Evolutionary conservation across 495 filamentous ascomycete species (phyloP), one percentile per base, ranked within the genome.

Genomic region (Thozetella sp.): DNA sequence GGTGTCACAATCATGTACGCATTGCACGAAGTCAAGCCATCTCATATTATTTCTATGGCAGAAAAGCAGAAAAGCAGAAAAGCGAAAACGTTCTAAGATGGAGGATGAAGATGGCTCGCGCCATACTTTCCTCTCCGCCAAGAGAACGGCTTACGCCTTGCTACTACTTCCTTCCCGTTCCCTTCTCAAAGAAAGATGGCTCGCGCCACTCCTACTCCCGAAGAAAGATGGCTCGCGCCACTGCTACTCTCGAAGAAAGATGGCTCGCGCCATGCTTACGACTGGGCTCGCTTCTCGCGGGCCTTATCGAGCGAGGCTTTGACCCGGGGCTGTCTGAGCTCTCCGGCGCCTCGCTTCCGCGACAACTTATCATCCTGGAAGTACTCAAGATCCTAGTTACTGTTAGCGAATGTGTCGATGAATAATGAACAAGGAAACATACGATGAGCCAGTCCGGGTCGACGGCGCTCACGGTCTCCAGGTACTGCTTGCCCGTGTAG

Each of bases 401-500:
- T n/a, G n/a, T n/a, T n/a, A n/a, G n/a, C n/a, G n/a, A n/a, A n/a
- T n/a, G n/a, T n/a, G n/a, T n/a, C n/a, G n/a, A n/a, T n/a, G n/a
- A n/a, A n/a, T n/a, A n/a, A n/a, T n/a, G n/a, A n/a, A n/a, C n/a
- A n/a, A n/a, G n/a, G n/a, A n/a, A n/a, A 86, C 92, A 73, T 82
- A 96, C 93, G 12, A 97, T 93, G 25, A 88, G 76, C 85, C 85
- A 92, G 59, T 97, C 97, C 1, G 95, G 94, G 70, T 99, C 95
- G 63, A 99, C 97, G 2, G 83, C 82, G 0, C 92, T 96, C 6
- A 91, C 94, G 67, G 82, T 89, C 59, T 97, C 92, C 95, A 99
- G 97, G 74, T 97, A 99, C 76, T 99, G 94, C 76, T 96, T 93
- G 23, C 90, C 93, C 13, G 95, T 99, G 61, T 97, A 82, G 0